Evolutionary conservation across 2,329 filamentous ascomycete species (phyloP).

Genomic region (Didymella exigua): DNA sequence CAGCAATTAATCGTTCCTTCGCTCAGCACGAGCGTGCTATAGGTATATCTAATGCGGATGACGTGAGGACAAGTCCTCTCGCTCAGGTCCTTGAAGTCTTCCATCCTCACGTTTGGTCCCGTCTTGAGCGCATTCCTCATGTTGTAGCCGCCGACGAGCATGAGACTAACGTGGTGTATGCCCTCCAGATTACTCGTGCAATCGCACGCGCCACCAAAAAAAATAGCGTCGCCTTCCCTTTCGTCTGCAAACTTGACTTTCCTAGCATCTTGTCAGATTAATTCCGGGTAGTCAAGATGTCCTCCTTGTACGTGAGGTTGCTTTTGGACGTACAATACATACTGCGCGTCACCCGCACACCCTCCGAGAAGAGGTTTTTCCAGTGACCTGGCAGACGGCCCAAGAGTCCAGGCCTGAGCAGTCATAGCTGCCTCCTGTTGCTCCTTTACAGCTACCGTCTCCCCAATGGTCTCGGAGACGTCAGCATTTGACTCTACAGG

Average conservation of each 20-base stretch:
- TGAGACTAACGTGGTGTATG: constrained; percentile 32
- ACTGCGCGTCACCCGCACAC: constrained; percentile 26
- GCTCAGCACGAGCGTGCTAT: too few species aligned
- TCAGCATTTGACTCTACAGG: too few species aligned
- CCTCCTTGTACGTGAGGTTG: constrained; percentile 31
- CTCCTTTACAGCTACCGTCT: constrained; percentile 30
- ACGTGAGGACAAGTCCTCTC: constrained; percentile 28
- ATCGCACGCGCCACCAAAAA: constrained; percentile 30
- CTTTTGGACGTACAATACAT: constrained; percentile 32
- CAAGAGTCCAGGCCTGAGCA: constrained; percentile 32
- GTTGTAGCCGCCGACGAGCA: constrained; percentile 25
- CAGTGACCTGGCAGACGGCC: constrained; percentile 32
- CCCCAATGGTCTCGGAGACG: constrained; percentile 14
- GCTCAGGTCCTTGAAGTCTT: constrained; percentile 30
- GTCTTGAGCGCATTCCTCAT: constrained; percentile 35
- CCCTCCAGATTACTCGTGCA: constrained; percentile 23
- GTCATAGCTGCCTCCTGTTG: constrained; percentile 29
- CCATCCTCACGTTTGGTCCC: constrained; percentile 27
- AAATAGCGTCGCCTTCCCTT: constrained; percentile 30
- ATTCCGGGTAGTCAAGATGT: neutral
- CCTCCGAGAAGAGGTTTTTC: constrained; percentile 29
- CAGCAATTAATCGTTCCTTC: too few species aligned
- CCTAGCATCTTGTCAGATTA: constrained; percentile 13
- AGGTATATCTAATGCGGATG: constrained; percentile 21
- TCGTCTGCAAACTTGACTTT: constrained; percentile 28